Evolutionary conservation across 2,329 filamentous ascomycete genomes (phyloP), one percentile per base, ranked within the genome.

Genomic region (Macrophomina phaseolina): DNA sequence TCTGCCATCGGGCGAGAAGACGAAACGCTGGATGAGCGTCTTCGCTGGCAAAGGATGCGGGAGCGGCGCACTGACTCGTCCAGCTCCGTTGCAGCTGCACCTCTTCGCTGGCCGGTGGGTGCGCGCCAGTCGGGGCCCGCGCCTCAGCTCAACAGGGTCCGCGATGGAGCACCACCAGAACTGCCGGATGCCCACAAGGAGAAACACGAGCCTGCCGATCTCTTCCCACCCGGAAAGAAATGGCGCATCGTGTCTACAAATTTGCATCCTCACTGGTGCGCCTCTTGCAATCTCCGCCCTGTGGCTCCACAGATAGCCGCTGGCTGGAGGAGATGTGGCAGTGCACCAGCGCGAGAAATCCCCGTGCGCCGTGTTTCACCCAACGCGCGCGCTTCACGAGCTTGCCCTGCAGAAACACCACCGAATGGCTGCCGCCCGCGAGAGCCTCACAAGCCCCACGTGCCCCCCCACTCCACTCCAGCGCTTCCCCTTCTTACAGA

Each of bases 291-390:
- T 62, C 45, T 62, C 42, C 42, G 30, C 18, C 8, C 30, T 49
- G 56, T 34, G 45, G 56, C 56, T 61, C 56, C 56, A 61, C 56
- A 46, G 40, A 48, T 48, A 48, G 28, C 56, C 42, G 56, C 40
- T 32, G 8, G 16, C 56, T 46, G 42, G 30, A 34, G 23, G 23
- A 23, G 56, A 16, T 48, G 56, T 60, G 56, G 56, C 56, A 46
- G 56, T 60, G 56, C 56, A n/a, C 40, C 40, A 8, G 23, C 16
- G 16, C 30, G 30, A 34, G 28, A 52, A 23, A 34, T 52, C 49
- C 49, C 55, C 55, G 55, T 60, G 55, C 55, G 14, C 7, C 40
- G 12, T 30, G 58, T 61, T 61, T 61, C 58, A 28, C 18, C n/a
- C 42, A 48, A 38, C 45, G 58, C 58, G 55, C 55, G 42, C 58